These are phyloP conservation scores for Punica granatum DNA, from an alignment of 345 rosid genomes.

Conservation along the genomic window DNA sequence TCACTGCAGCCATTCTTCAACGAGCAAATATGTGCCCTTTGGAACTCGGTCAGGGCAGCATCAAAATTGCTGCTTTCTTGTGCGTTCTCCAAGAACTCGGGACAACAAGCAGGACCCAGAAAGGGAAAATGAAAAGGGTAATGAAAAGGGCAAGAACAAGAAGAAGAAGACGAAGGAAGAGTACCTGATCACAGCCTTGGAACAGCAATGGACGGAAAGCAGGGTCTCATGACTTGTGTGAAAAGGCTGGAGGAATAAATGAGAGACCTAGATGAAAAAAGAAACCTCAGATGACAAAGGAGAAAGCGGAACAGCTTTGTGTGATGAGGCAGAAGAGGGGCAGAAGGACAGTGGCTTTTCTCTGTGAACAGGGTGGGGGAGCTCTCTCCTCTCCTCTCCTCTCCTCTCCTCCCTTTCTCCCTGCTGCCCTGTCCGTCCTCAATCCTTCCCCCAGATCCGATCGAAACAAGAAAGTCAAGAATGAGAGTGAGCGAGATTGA, in stretches of 20 bases:
- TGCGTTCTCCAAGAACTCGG: conserved; percentile 12
- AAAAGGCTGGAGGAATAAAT: conserved; percentile 26
- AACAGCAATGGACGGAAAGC: conserved; percentile 10
- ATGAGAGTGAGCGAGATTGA: conserved; percentile 10
- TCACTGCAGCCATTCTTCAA: not conserved
- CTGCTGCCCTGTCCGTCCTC: too few species aligned
- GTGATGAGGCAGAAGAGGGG: conserved; percentile 3
- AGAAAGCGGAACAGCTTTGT: conserved; percentile 16
- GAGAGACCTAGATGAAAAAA: conserved; percentile 19
- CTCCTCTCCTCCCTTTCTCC: not conserved
- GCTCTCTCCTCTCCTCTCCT: not conserved
- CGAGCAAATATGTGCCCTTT: not conserved
- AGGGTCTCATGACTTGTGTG: conserved; percentile 34
- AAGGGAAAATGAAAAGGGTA: not conserved
- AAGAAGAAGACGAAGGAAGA: not conserved
- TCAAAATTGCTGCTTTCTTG: conserved; percentile 8
- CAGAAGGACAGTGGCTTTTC: conserved; percentile 1
- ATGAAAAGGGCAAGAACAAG: conserved; percentile 3
- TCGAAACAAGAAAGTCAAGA: conserved; percentile 22
- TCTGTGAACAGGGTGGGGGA: not conserved
- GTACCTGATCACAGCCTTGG: conserved; percentile 10
- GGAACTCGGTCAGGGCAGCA: not conserved
- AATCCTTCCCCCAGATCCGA: conserved; percentile 35
- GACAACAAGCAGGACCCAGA: conserved; percentile 5
- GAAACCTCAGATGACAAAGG: conserved; percentile 18